These are phyloP conservation scores for Clavispora fructus DNA, from an alignment of 805 yeast genomes.

Conservation along the genomic window DNA sequence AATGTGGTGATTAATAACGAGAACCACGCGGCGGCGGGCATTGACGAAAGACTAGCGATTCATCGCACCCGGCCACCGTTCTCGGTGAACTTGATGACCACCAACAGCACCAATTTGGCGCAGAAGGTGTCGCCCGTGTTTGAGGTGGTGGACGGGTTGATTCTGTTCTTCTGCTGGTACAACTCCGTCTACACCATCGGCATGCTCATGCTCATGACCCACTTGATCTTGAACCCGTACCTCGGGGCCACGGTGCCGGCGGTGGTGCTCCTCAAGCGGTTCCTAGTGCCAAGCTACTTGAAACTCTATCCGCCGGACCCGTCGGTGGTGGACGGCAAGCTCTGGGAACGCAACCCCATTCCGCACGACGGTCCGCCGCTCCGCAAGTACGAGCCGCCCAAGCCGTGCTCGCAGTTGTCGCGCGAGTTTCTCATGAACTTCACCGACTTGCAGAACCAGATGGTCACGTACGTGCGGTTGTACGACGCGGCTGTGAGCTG, in stretches of 20 bases:
- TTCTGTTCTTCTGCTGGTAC: constrained; percentile 58
- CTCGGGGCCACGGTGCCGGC: constrained; percentile 51
- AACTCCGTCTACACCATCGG: constrained; percentile 60
- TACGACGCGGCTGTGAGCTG: constrained; percentile 54
- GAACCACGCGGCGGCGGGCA: constrained; percentile 21
- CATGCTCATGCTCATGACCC: constrained; percentile 44
- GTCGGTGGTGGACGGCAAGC: constrained; percentile 15
- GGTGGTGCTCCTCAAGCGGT: constrained; percentile 44
- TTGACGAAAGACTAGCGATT: constrained; percentile 51
- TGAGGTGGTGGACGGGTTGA: constrained; percentile 51
- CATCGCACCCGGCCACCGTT: constrained; percentile 65
- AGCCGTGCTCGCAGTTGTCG: constrained; percentile 73
- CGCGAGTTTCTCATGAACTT: constrained; percentile 72
- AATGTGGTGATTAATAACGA: constrained; percentile 59
- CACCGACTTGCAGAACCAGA: constrained; percentile 80
- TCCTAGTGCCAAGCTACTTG: constrained; percentile 65
- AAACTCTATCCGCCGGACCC: constrained; percentile 60
- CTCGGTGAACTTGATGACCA: constrained; percentile 65
- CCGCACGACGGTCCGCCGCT: constrained; percentile 46
- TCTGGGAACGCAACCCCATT: constrained; percentile 23
- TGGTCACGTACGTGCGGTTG: constrained; percentile 55
- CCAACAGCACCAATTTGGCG: constrained; percentile 57
- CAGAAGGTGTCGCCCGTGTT: constrained; percentile 61
- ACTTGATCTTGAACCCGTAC: constrained; percentile 56
- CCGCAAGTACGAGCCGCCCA: constrained; percentile 45